These are phyloP conservation scores for Aspergillus mulundensis DNA, from an alignment of 495 filamentous ascomycete species.

Conservation along the genomic window DNA sequence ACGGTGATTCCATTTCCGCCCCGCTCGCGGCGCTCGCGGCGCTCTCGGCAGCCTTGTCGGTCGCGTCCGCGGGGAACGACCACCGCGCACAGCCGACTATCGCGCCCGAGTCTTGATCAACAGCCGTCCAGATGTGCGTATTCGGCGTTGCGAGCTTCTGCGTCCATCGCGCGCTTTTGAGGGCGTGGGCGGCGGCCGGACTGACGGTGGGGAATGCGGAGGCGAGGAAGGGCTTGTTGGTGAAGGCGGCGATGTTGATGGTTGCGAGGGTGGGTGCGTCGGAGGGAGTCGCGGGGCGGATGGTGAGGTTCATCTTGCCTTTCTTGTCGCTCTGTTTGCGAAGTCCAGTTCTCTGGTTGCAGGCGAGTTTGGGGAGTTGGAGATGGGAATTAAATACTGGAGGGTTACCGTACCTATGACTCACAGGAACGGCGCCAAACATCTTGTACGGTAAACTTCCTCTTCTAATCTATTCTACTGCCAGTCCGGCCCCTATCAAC, in stretches of 20 bases:
- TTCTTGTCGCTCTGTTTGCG: not conserved
- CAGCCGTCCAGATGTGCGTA: conserved; percentile 13
- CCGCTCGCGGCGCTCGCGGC: not conserved
- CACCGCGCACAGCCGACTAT: conserved; percentile 19
- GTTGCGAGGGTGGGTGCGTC: conserved; percentile 10
- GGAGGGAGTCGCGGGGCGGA: conserved; percentile 16
- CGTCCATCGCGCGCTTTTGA: conserved; percentile 12
- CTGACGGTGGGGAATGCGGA: conserved; percentile 13
- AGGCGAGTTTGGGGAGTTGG: no score
- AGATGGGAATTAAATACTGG: no score
- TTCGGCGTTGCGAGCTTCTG: conserved; percentile 8
- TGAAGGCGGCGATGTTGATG: conserved; percentile 20
- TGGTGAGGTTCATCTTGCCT: conserved; percentile 5
- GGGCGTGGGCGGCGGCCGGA: not conserved
- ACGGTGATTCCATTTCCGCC: not conserved
- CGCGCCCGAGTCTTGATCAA: conserved; percentile 2
- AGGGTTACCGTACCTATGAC: no score
- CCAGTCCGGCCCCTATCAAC: no score
- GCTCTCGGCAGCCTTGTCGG: not conserved
- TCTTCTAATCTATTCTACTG: no score
- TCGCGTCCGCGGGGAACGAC: conserved; percentile 1
- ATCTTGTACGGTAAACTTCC: no score
- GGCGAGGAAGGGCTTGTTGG: conserved; percentile 2
- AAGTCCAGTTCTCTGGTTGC: no score
- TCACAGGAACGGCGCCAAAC: no score